Base-by-base conservation (phyloP, 2,329 filamentous ascomycete species). In the Fusarium sp. region DNA sequence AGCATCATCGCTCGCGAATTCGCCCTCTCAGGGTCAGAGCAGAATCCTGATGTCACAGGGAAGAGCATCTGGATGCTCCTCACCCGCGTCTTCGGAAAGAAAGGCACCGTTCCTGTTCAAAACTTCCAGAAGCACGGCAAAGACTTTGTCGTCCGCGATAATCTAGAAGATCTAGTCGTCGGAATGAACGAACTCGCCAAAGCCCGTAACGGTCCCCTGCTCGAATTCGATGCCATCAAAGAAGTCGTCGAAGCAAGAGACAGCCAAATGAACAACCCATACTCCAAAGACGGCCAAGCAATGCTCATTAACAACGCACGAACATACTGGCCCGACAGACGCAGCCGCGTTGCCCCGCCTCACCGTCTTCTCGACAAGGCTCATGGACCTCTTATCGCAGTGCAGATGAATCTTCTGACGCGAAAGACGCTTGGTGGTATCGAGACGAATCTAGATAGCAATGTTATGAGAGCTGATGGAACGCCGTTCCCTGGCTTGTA, bases 1-100 rank as follows among this genome's bases (percentile, higher is more conserved):
- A 79, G 78, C 74, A 90, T 90, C 71, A 85, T 90, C 48, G 85
- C 86, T n/a, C 82, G 84, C 22, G 88, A 90, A 76, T 90, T 90
- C 61, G 87, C 85, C 14, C 83, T 90, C 1, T 90, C 88, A 0
- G 88, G 88, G 11, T 89, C 87, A 0, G 88, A 90, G 77, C 88
- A 90, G 79, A 90, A 90, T 78, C 86, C 87, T 0, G 88, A 90
- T 70, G 67, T 90, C 30, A 88, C 87, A 2, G 78, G 75, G 75
- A 90, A 90, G 79, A 88, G 84, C 74, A 77, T 86, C 48, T 84
- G 85, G 82, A 77, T 85, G 73, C 70, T 87, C 4, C 77, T 89
- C 14, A 79, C 75, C n/a, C 83, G 88, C 29, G 61, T 88, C 27
- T 82, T 89, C 44, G 81, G 83, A 60, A 81, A 80, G 47, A 85